Conservation (phyloP, 371 early-diverging fungal genomes). For the Apophysomyces trapeziformis region DNA sequence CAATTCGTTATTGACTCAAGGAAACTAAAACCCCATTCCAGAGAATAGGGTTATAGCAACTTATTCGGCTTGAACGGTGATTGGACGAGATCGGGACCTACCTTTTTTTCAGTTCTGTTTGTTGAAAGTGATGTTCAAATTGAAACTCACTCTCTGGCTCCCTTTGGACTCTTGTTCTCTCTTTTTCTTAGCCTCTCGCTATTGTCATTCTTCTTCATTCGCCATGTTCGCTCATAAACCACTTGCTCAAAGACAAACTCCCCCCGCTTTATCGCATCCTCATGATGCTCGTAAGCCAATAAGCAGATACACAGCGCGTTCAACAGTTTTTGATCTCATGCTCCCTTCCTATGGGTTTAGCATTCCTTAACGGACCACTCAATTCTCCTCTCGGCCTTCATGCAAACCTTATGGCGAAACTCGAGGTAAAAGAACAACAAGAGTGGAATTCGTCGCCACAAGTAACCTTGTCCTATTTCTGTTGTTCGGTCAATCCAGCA, state of each 20-base stretch:
- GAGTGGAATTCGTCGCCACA: no score
- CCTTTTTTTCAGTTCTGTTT: no score
- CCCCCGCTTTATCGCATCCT: constrained; percentile 2
- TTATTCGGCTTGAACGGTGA: no score
- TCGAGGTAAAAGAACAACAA: background rate
- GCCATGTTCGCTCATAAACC: constrained; percentile 8
- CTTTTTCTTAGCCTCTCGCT: background rate
- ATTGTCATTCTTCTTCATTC: background rate
- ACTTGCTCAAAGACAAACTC: constrained; percentile 7
- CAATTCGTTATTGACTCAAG: no score
- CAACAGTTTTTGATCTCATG: background rate
- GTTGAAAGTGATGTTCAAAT: no score
- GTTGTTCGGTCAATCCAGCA: constrained; percentile 28
- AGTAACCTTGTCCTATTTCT: background rate
- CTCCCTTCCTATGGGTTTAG: background rate
- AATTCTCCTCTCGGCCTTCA: background rate
- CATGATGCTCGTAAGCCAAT: constrained; percentile 1
- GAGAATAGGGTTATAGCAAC: no score
- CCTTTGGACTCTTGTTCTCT: background rate
- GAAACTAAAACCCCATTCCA: no score
- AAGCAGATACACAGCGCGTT: background rate
- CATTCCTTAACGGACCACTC: constrained; percentile 4
- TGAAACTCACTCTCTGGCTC: no score
- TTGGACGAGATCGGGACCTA: no score
- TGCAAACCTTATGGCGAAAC: constrained; percentile 4